A percentile compares a stretch with the other conserved stretches of the same genome.
Conservation (phyloP, 2,329 filamentous ascomycete genomes). For the Davidsoniella virescens region DNA sequence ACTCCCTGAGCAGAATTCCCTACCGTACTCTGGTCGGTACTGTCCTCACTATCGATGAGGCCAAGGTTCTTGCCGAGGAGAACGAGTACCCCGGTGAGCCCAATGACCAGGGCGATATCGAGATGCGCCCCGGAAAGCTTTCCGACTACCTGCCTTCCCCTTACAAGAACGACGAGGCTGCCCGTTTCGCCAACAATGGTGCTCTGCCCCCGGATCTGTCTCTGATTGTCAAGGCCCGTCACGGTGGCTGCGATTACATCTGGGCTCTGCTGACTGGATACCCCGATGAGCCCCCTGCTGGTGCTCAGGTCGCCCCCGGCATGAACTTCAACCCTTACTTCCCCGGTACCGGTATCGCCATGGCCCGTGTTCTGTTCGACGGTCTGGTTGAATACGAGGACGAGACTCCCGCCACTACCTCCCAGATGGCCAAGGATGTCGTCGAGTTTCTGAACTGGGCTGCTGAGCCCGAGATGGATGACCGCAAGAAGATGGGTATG, state of each 20-base stretch:
- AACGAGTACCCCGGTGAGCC: conserved; percentile 98
- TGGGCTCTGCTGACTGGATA: conserved; percentile 95
- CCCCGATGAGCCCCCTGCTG: conserved; percentile 87
- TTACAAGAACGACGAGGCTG: conserved; percentile 98
- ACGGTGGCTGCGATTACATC: conserved; percentile 97
- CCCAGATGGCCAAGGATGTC: conserved; percentile 99
- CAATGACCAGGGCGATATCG: conserved; percentile 93
- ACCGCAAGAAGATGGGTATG: conserved; percentile 98
- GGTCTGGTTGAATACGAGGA: conserved; percentile 97
- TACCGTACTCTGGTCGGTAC: conserved; percentile 84
- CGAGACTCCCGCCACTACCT: conserved; percentile 80
- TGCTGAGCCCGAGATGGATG: conserved; percentile 97
- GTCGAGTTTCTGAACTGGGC: conserved; percentile 99
- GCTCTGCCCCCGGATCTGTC: conserved; percentile 93
- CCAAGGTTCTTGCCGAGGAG: conserved; percentile 92
- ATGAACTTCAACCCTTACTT: conserved; percentile 99
- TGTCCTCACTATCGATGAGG: conserved; percentile 91
- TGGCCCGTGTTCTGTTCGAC: conserved; percentile 97
- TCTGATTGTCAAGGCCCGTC: conserved; percentile 92
- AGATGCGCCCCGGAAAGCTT: conserved; percentile 96
- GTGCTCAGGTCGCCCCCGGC: conserved; percentile 67
- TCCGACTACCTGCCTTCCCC: conserved; percentile 90
- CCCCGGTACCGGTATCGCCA: conserved; percentile 95
- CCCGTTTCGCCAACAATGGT: conserved; percentile 95
- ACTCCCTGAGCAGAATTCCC: conserved; percentile 86